Evolutionary conservation across 257 asterid species (phyloP).

Genomic region (Gardenia jasminoides): DNA sequence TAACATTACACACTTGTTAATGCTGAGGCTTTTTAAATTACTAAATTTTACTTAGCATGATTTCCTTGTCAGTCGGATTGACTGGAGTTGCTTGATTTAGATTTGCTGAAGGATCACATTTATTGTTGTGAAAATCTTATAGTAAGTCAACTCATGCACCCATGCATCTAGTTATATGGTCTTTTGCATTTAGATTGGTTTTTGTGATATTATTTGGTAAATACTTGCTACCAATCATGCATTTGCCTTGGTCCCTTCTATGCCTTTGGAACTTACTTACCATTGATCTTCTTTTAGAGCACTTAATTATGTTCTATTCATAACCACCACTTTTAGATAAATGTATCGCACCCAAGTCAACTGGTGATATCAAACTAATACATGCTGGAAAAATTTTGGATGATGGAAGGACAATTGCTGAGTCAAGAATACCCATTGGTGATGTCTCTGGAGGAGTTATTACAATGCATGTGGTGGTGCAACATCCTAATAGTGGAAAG

Average conservation of each 20-base stretch:
- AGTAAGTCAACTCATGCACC: neutral
- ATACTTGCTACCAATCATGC: neutral
- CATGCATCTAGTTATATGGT: neutral
- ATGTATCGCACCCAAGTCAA: constrained; percentile 43
- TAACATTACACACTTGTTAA: neutral
- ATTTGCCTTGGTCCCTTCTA: neutral
- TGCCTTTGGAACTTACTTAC: neutral
- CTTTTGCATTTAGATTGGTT: neutral
- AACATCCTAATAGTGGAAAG: constrained; percentile 43
- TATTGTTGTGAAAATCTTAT: neutral
- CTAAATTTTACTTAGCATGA: neutral
- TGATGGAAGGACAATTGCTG: constrained; percentile 53
- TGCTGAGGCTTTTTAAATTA: neutral
- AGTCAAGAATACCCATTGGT: constrained; percentile 37
- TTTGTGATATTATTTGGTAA: neutral
- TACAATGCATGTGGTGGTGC: constrained; percentile 68
- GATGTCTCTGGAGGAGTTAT: constrained; percentile 50
- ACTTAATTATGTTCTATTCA: neutral
- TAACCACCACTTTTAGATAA: constrained; percentile 29
- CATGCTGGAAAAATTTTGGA: constrained; percentile 56
- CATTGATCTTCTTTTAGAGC: neutral
- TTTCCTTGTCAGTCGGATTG: neutral
- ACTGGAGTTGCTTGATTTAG: neutral
- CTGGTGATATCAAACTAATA: constrained; percentile 51
- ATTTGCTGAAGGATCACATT: neutral